Conservation (phyloP, 352 stramenopile species). For the Pythium sukuiense region DNA sequence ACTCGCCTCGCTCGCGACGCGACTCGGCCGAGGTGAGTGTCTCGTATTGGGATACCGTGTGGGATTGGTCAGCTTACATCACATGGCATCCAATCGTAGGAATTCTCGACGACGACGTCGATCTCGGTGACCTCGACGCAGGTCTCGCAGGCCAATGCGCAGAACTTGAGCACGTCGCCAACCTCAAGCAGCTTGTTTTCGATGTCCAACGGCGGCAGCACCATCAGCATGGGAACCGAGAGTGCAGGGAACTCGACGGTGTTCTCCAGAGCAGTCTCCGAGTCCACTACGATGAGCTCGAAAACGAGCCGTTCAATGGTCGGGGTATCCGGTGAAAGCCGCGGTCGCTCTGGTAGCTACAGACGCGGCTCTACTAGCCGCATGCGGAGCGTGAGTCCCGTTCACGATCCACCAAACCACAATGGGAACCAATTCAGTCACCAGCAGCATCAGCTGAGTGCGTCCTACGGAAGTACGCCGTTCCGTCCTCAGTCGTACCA, state of each 20-base stretch:
- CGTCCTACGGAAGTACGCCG: constrained; percentile 17
- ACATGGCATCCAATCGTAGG: constrained; percentile 16
- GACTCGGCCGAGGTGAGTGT: constrained; percentile 52
- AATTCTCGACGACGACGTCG: constrained; percentile 54
- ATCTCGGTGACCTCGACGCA: constrained; percentile 40
- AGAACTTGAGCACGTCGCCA: constrained; percentile 19
- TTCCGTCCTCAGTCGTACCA: constrained; percentile 11
- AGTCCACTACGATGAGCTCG: constrained; percentile 9
- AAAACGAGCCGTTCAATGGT: constrained; percentile 19
- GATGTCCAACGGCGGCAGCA: not conserved
- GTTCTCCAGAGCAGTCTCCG: constrained; percentile 19
- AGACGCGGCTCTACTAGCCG: constrained; percentile 7
- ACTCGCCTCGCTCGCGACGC: constrained; percentile 55
- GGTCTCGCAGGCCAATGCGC: constrained; percentile 27
- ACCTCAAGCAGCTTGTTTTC: not conserved
- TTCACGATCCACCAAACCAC: constrained; percentile 25
- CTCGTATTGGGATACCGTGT: not conserved
- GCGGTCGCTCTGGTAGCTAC: not conserved
- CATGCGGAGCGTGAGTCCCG: constrained; percentile 52
- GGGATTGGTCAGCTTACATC: not conserved
- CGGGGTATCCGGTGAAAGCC: constrained; percentile 1
- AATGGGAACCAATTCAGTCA: constrained; percentile 20
- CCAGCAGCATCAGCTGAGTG: constrained; percentile 5
- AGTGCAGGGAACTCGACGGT: constrained; percentile 10
- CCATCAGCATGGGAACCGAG: constrained; percentile 3